These are phyloP conservation scores for Pythium aquatile DNA, from an alignment of 352 stramenopile species.

Conservation along the genomic window DNA sequence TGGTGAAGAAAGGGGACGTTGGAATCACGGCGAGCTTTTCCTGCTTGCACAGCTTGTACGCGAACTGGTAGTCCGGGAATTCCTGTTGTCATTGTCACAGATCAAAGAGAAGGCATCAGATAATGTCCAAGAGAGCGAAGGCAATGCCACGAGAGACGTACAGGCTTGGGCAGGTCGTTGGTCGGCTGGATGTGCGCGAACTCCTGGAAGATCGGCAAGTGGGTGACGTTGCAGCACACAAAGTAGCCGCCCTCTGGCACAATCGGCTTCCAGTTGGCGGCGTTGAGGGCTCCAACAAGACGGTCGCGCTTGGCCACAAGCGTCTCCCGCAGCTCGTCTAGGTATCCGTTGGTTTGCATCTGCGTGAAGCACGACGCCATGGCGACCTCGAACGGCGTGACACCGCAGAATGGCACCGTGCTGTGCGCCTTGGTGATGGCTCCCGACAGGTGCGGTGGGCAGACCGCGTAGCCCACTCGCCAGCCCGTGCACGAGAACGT, in stretches of 20 bases:
- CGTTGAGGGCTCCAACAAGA: constrained; percentile 79
- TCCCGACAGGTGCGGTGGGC: constrained; percentile 46
- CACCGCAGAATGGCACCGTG: constrained; percentile 92
- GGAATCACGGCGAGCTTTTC: constrained; percentile 93
- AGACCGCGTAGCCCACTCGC: constrained; percentile 86
- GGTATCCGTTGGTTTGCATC: constrained; percentile 87
- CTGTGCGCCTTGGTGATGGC: constrained; percentile 81
- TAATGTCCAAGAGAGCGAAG: neutral
- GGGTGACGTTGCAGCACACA: constrained; percentile 85
- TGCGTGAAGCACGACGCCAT: constrained; percentile 86
- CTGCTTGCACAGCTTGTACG: constrained; percentile 89
- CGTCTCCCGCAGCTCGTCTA: constrained; percentile 65
- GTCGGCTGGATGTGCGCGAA: constrained; percentile 57
- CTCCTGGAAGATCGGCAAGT: constrained; percentile 69
- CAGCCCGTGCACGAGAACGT: constrained; percentile 94
- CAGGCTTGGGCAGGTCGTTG: constrained; percentile 51
- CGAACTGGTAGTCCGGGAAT: constrained; percentile 86
- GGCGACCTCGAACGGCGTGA: constrained; percentile 93
- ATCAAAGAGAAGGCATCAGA: neutral
- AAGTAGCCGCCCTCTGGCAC: constrained; percentile 96
- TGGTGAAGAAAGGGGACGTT: constrained; percentile 92
- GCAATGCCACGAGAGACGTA: constrained; percentile 21
- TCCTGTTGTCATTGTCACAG: constrained; percentile 36
- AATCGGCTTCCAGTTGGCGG: constrained; percentile 87
- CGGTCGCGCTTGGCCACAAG: constrained; percentile 79